Evolutionary conservation across 2,329 filamentous ascomycete genomes (phyloP).

Genomic region (Fusarium falciforme): DNA sequence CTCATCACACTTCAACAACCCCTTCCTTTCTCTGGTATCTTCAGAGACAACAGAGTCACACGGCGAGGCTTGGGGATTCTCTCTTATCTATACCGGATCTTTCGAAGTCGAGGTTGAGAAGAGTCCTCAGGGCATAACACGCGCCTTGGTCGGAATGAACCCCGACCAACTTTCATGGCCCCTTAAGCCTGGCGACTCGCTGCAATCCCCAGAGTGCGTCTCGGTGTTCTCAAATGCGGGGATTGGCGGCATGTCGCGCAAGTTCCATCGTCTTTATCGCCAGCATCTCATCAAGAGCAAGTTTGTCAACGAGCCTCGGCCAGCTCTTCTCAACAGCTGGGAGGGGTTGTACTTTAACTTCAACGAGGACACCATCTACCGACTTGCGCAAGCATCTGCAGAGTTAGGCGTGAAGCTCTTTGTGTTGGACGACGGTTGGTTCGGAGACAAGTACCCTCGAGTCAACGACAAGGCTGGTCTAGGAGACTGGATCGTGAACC

Average conservation of each 20-base stretch:
- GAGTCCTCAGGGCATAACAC: slow-evolving; percentile 70
- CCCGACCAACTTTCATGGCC: slow-evolving; percentile 69
- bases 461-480: slow-evolving; percentile 67
- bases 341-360: slow-evolving; percentile 71
- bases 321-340: slow-evolving; percentile 73
- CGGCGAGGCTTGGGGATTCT: slow-evolving; percentile 74
- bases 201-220: slow-evolving; percentile 72
- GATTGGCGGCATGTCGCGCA: slow-evolving; percentile 70
- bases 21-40: slow-evolving; percentile 68
- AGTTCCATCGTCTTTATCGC: slow-evolving; percentile 70
- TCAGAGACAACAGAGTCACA: slow-evolving; percentile 69
- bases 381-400: slow-evolving; percentile 66
- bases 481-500: slow-evolving; percentile 73
- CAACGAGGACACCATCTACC: slow-evolving; percentile 66
- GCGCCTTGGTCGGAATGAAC: slow-evolving; percentile 71
- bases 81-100: slow-evolving; percentile 72
- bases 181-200: slow-evolving; percentile 65
- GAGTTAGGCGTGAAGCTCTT: slow-evolving; percentile 71
- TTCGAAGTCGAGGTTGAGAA: slow-evolving; percentile 72
- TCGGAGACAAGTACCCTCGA: slow-evolving; percentile 69
- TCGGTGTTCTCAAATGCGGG: slow-evolving; percentile 70
- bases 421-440: slow-evolving; percentile 76
- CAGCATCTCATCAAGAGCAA: slow-evolving; percentile 70
- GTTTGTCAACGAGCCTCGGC: slow-evolving; percentile 62
- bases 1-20: slow-evolving; percentile 73